These are phyloP conservation scores for Fusarium mexicanum DNA, from an alignment of 2,329 filamentous ascomycete genomes.

Conservation along the genomic window DNA sequence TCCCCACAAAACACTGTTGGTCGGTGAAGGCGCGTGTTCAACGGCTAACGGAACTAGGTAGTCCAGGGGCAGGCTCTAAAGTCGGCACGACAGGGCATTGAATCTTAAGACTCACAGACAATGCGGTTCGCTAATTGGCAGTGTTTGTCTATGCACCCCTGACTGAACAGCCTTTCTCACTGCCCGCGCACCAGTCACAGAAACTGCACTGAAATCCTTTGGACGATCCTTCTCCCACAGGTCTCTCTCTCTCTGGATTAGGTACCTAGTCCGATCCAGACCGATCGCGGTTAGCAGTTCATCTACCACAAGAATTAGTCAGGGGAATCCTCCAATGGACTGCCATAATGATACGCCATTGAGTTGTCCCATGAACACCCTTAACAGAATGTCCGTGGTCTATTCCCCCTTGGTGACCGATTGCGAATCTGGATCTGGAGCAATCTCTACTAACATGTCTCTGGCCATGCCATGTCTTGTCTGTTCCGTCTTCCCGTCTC, in stretches of 20 bases:
- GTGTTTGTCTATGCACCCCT: slow-evolving; percentile 15
- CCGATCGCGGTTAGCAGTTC: slow-evolving; percentile 33
- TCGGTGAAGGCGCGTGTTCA: slow-evolving; percentile 35
- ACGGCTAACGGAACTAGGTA: slow-evolving; percentile 19
- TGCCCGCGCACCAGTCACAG: slow-evolving; percentile 14
- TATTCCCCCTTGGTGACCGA: slow-evolving; percentile 3
- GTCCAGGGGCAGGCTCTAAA: slow-evolving; percentile 13
- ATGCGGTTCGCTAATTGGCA: slow-evolving; percentile 26
- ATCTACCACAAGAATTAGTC: slow-evolving; percentile 11
- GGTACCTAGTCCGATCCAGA: slow-evolving; percentile 2
- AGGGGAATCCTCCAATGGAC: slow-evolving; percentile 18
- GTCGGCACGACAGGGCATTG: slow-evolving; percentile 18
- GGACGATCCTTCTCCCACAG: neutral
- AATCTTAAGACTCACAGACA: slow-evolving; percentile 7
- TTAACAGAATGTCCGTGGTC: neutral
- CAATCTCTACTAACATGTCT: slow-evolving; percentile 9
- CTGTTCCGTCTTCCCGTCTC: slow-evolving; percentile 15
- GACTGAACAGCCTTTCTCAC: neutral
- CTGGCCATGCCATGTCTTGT: slow-evolving; percentile 14
- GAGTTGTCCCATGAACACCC: slow-evolving; percentile 1
- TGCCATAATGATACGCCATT: neutral
- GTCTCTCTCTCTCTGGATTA: neutral
- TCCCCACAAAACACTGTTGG: slow-evolving; percentile 16
- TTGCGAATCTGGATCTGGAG: slow-evolving; percentile 15
- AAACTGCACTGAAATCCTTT: neutral